Evolutionary conservation across 2,329 filamentous ascomycete genomes (phyloP), one percentile per base, ranked within the genome.

Genomic region (Nigrospora sphaerica): DNA sequence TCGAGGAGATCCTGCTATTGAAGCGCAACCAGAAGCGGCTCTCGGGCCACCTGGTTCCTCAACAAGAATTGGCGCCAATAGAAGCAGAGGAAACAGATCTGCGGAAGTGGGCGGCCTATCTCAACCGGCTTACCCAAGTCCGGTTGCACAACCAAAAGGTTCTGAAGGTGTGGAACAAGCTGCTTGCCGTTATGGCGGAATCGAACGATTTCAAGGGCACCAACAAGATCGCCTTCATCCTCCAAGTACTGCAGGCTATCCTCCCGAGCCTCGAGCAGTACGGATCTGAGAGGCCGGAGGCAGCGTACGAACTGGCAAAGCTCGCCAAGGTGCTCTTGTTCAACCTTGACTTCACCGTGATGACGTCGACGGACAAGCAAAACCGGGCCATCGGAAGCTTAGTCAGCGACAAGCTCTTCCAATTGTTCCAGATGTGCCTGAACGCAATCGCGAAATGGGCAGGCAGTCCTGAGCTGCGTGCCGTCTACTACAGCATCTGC

Each of bases 401-500:
- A 23, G 82, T 93, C 32, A 87, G 89, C 60, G 92, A 97, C 62
- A 88, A 93, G 59, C 75, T 97, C 1, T 91, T 90, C 60, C 86
- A 95, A 60, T 78, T 97, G 4, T 96, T 98, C 73, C 87, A 95
- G 52, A 80, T 89, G 35, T 91, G 88, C 51, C 73, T 96, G 13
- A 79, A 84, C 55, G 88, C 89, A 6, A 85, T 95, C 46, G 81
- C 84, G 53, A 83, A 86, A 50, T 84, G 86, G 59, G 77, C 83
- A 2, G 83, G 85, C 5, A 83, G 80, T 45, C 72, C 86, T 14
- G 75, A 82, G 46, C 71, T 98, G 35, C 83, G 93, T 43, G 83
- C 93, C 48, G 78, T 87, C 18, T 92, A 95, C 66, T 98, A 97
- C 65, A 86, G 86, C 57, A 95, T 95, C 56, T 91, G 87, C 68